Percentiles rank a stretch among this genome's conserved stretches.
These are phyloP conservation scores for Haplosporangium sp. DNA, from an alignment of 371 early-diverging fungal genomes.

Conservation along the genomic window DNA sequence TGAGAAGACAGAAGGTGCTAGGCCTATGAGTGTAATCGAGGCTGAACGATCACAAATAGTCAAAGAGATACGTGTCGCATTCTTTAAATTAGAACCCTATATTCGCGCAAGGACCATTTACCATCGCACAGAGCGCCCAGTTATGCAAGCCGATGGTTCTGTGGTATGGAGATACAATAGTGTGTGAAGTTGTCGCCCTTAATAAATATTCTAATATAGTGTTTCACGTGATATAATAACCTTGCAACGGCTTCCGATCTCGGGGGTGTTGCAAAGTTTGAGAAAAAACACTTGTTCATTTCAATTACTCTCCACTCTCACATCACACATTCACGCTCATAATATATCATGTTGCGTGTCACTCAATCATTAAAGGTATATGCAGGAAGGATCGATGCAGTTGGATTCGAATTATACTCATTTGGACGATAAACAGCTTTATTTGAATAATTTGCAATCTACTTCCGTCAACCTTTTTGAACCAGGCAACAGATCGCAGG, in stretches of 20 bases:
- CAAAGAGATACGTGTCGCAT: constrained; percentile 31
- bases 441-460: too few relatives aligned
- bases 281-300: background rate
- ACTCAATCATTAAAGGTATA: constrained; percentile 35
- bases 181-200: background rate
- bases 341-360: constrained; percentile 34
- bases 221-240: background rate
- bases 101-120: constrained; percentile 55
- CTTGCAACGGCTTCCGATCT: background rate
- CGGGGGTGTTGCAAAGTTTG: background rate
- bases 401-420: too few relatives aligned
- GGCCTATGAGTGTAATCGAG: constrained; percentile 24
- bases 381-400: too few relatives aligned
- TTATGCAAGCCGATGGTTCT: constrained; percentile 32
- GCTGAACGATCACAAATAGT: constrained; percentile 13
- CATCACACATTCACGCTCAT: background rate
- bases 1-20: background rate
- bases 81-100: constrained; percentile 56
- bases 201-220: too few relatives aligned
- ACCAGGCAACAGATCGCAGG: too few relatives aligned
- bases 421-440: too few relatives aligned
- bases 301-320: constrained; percentile 7
- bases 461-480: too few relatives aligned
- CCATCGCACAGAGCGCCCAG: constrained; percentile 38
- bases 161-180: constrained; percentile 30